Evolutionary conservation across 2,329 filamentous ascomycete genomes (phyloP), one percentile per base, ranked within the genome.

Genomic region (Rhynchosporium agropyri): DNA sequence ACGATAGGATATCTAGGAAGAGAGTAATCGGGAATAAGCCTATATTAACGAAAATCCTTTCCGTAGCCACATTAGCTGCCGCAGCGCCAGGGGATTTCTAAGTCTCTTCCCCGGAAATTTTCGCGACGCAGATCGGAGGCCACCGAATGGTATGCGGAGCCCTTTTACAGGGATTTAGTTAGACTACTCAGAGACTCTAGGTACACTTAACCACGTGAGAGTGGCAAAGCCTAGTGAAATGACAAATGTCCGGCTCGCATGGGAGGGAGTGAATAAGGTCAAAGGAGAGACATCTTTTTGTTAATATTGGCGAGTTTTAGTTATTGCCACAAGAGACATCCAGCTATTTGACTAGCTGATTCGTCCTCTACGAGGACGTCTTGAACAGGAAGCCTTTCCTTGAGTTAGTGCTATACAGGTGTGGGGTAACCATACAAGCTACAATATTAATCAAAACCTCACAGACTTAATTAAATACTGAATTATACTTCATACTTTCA

Each of bases 221-320:
- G 43, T 46, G 3, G 43, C 43, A 20, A 46, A 46, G n/a, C 2
- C 43, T 46, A 26, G n/a, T 26, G 5, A 46, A 20, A 46, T 26
- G 26, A 46, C 43, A n/a, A 46, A 46, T 13, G 43, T 46, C 7
- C 26, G 15, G 6, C 15, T 46, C 26, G 9, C 15, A 26, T 46
- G 3, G 7, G 43, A 46, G 5, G 7, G 15, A n/a, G 43, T 46
- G 3, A 46, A 46, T 20, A 20, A 46, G 9, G 15, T 46, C 4
- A 46, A 46, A 46, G 43, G 43, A 46, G 15, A 46, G 43, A 46
- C n/a, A 26, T 46, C 15, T 12, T 46, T 46, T 46, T 46, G 15
- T 26, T 26, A 46, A 26, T 46, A 46, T 46, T 46, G 8, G 7
- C 3, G 9, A 26, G n/a, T 46, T 20, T 26, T 46, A 26, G 15